Evolutionary conservation across 2,329 filamentous ascomycete genomes (phyloP), one percentile per base, ranked within the genome.

Genomic region (Trichoderma sp.): DNA sequence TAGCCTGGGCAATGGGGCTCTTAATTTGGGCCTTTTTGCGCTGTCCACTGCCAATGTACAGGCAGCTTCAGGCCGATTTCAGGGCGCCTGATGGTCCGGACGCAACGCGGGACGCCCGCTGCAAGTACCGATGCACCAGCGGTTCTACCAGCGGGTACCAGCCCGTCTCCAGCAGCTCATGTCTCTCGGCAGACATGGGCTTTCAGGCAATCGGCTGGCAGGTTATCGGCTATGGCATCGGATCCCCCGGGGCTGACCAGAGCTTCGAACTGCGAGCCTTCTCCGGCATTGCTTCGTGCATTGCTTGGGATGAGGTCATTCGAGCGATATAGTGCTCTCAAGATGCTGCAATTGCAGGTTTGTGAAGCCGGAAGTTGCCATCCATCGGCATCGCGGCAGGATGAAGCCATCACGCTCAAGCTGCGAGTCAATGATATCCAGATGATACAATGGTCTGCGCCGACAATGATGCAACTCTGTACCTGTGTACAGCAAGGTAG

Each of bases 261-360:
- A 62, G 27, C 40, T 40, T 55, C 19, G 40, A 43, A 43, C 14
- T 8, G 61, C 61, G 61, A 64, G 35, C 52, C 21, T 64, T 33
- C 61, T 63, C 33, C n/a, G n/a, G 56, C 33, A 21, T 31, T 35
- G 55, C 43, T 24, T 16, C 49, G 33, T 37, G 60, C 60, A 62
- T 33, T 49, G 37, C 7, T 33, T 49, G 29, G 4, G 49, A 64
- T 64, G 61, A 64, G 61, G 49, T 64, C 61, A 64, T 55, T 40
- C 47, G 33, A 64, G 61, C 61, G 56, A 59, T 19, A 40, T 40
- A 53, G 31, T 16, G 19, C 61, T 24, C 43, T 37, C 31, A 49
- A n/a, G 37, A 16, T 31, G 43, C n/a, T 52, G n/a, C 31, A 7
- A 62, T 62, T 43, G 40, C 40, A 43, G 37, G n/a, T 47, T 35